These are phyloP conservation scores for Hibiscus syriacus DNA, from an alignment of 345 rosid species.

Conservation along the genomic window DNA sequence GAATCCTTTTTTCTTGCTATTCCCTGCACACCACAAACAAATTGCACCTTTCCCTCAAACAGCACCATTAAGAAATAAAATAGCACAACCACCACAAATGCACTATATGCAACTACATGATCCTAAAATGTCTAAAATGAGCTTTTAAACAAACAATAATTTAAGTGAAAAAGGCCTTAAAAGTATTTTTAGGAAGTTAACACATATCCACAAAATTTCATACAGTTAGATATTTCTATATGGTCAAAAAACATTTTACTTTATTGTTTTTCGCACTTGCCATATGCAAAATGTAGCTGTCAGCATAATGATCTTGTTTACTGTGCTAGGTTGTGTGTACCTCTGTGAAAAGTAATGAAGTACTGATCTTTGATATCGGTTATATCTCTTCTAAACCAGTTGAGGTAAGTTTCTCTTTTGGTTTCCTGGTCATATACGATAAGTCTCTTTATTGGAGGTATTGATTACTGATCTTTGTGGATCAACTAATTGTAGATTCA, in stretches of 20 bases:
- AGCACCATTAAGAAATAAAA: no score
- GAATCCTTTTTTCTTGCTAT: no score
- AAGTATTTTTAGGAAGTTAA: no score
- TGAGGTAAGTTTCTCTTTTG: constrained; percentile 42
- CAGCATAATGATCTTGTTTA: neutral
- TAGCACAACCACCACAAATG: no score
- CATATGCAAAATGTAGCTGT: neutral
- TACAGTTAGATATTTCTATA: constrained; percentile 5
- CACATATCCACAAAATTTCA: neutral
- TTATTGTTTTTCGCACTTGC: neutral
- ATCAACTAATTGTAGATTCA: neutral
- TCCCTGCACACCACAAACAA: no score
- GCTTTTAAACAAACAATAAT: no score
- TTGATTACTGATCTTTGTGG: neutral
- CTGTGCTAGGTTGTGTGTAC: constrained; percentile 65
- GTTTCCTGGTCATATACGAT: constrained; percentile 2
- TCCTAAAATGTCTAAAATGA: no score
- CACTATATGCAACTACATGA: no score
- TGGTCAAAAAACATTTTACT: neutral
- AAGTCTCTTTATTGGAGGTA: constrained; percentile 3
- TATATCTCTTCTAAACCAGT: constrained; percentile 67
- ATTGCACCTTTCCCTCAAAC: no score
- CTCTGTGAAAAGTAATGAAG: constrained; percentile 49
- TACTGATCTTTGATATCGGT: constrained; percentile 65
- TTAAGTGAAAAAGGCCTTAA: no score